Conservation (phyloP, 108 stramenopile species). For the Cyclotella choctawhatcheeana region DNA sequence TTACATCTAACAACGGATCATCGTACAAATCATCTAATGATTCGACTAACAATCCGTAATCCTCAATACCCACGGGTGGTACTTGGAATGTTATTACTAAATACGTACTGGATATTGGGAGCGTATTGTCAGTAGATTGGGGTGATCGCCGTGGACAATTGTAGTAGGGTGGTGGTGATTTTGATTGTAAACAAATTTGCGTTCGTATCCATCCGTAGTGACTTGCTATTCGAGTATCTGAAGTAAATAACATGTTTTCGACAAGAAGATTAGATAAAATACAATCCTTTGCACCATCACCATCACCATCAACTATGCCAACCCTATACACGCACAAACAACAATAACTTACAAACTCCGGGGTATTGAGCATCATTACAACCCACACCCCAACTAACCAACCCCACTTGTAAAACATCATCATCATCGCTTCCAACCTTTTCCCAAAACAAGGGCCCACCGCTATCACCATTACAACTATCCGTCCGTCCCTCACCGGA, state of each 20-base stretch:
- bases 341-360: slow-evolving; percentile 34
- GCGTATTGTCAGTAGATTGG: neutral
- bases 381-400: slow-evolving; percentile 43
- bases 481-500: slow-evolving; percentile 20
- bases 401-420: slow-evolving; percentile 16
- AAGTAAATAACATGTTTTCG: neutral
- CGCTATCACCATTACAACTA: slow-evolving; percentile 50
- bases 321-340: neutral
- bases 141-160: slow-evolving; percentile 15
- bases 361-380: slow-evolving; percentile 24
- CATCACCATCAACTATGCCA: neutral
- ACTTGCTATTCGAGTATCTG: slow-evolving; percentile 17
- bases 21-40: slow-evolving; percentile 20
- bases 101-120: neutral
- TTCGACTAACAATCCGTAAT: slow-evolving; percentile 26
- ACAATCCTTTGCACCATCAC: too few species aligned
- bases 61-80: neutral
- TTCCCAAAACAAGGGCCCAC: slow-evolving; percentile 42
- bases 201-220: slow-evolving; percentile 36
- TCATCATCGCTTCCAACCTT: neutral
- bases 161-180: slow-evolving; percentile 19
- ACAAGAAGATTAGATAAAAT: neutral
- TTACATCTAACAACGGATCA: neutral
- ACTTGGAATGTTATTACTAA: slow-evolving; percentile 5
- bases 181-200: slow-evolving; percentile 17